A percentile compares a stretch with the other conserved stretches of the same genome.
Conservation (phyloP, 352 stramenopile species). For the Phytophthora nicotianae region DNA sequence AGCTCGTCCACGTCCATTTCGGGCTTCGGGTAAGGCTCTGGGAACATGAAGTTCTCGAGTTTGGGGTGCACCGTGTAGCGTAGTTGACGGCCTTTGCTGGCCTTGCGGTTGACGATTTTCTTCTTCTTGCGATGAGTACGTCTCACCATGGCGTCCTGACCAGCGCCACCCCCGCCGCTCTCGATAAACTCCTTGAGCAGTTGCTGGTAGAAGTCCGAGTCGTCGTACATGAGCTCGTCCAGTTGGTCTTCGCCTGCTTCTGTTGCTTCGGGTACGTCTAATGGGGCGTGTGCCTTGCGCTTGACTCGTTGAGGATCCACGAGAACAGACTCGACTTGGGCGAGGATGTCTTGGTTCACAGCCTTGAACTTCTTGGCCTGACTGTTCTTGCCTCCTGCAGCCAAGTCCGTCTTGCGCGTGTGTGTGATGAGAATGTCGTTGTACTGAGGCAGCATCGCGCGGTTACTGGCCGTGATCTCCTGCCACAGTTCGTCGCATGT, state of each 20-base stretch:
- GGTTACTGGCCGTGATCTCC: slow-evolving; percentile 47
- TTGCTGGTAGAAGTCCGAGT: slow-evolving; percentile 90
- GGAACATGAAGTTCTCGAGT: slow-evolving; percentile 92
- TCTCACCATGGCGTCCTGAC: slow-evolving; percentile 53
- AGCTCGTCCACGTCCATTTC: slow-evolving; percentile 87
- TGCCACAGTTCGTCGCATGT: slow-evolving; percentile 63
- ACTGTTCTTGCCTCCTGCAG: slow-evolving; percentile 50
- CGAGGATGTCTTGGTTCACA: slow-evolving; percentile 87
- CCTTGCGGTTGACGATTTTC: slow-evolving; percentile 89
- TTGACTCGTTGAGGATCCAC: slow-evolving; percentile 83
- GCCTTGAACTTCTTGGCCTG: slow-evolving; percentile 89
- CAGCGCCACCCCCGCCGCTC: slow-evolving; percentile 54
- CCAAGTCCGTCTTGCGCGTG: slow-evolving; percentile 74
- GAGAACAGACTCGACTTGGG: slow-evolving; percentile 85
- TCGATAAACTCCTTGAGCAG: slow-evolving; percentile 91
- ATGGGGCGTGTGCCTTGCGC: slow-evolving; percentile 77
- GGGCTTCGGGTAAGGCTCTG: slow-evolving; percentile 73
- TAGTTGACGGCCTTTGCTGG: slow-evolving; percentile 83
- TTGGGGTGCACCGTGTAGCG: slow-evolving; percentile 88
- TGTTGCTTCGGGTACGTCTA: slow-evolving; percentile 46
- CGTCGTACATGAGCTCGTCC: slow-evolving; percentile 88
- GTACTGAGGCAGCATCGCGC: slow-evolving; percentile 70
- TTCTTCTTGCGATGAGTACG: slow-evolving; percentile 85
- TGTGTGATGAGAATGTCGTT: slow-evolving; percentile 84
- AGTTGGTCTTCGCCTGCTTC: slow-evolving; percentile 51